Conservation (phyloP, 2,329 filamentous ascomycete species). For the Cercospora berteroae region DNA sequence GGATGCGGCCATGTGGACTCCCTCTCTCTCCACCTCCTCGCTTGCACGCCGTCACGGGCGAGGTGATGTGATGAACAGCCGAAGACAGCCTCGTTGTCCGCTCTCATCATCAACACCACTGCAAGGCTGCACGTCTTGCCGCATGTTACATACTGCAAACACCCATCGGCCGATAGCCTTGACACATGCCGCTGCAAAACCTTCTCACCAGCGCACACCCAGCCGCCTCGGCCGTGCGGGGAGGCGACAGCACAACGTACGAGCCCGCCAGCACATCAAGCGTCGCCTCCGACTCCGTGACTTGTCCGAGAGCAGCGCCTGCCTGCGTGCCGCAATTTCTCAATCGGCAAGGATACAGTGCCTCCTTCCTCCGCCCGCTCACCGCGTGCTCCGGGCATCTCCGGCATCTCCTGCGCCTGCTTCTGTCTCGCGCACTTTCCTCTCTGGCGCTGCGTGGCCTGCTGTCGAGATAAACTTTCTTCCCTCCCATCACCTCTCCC, state of each 20-base stretch:
- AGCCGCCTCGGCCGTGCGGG: not conserved
- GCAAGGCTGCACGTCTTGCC: not conserved
- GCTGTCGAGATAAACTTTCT: not conserved
- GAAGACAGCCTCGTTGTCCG: too few relatives aligned
- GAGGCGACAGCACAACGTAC: not conserved
- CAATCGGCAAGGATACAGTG: not conserved
- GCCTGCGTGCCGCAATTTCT: not conserved
- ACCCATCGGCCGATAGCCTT: not conserved
- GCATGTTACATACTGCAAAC: constrained; percentile 4
- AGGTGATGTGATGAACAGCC: too few relatives aligned
- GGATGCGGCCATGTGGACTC: constrained; percentile 1
- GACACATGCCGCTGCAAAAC: not conserved
- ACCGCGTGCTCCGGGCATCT: not conserved
- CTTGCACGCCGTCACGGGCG: too few relatives aligned
- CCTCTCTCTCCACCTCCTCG: not conserved
- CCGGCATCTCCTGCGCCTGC: not conserved
- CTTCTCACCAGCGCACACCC: not conserved
- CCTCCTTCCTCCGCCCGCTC: not conserved
- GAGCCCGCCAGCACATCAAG: not conserved
- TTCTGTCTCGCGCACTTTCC: not conserved
- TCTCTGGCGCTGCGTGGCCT: not conserved
- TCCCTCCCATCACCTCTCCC: not conserved
- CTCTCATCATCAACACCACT: too few relatives aligned
- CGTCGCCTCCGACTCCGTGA: not conserved
- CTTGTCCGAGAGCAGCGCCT: not conserved